Base-by-base conservation (phyloP, 768 basidiomycete genomes). In the Mrakia gelida region DNA sequence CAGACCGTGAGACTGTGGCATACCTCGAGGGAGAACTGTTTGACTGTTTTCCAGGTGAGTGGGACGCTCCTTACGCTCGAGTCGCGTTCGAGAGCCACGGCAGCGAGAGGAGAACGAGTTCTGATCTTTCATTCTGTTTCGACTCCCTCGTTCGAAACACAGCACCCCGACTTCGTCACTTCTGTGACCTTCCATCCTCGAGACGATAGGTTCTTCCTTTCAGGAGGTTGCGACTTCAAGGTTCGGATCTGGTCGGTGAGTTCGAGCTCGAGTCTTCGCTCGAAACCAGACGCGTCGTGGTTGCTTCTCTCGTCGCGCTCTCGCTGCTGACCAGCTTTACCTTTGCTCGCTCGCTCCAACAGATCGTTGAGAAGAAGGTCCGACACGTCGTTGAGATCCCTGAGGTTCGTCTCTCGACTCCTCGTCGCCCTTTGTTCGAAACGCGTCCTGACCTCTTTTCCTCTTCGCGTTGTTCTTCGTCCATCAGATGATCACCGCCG, bases 1-100 rank as follows among this genome's bases (percentile, higher is more conserved):
- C 70, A 82, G 81, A 82, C 81, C 1, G 83, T 82, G 0, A 68
- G 83, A 34, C 80, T 83, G 45, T 83, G 81, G 81, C 83, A 83
- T 62, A 75, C 81, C 7, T 78, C 80, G 6, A 67, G 81, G 2
- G 45, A 54, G 28, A 81, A 81, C 63, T 82, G 82, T 73, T 61
- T 83, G 38, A 80, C 81, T 71, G 80, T 80, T 2, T 83, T 82
- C 28, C 79, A 59, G 59, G 59, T 59, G 59, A 59, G 59, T 59
- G 28, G n/a, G 59, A 26, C 7, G 13, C 10, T 59, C 54, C 26
- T 23, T 56, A 1, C 18, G 54, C 7, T n/a, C 16, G 6, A 56
- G 26, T 8, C 54, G 26, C 54, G n/a, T n/a, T n/a, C n/a, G n/a
- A n/a, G n/a, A n/a, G n/a, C n/a, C n/a, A n/a, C n/a, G n/a, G n/a